Conservation (phyloP, 1,139 yeast genomes). For the Scheffersomyces titani region DNA sequence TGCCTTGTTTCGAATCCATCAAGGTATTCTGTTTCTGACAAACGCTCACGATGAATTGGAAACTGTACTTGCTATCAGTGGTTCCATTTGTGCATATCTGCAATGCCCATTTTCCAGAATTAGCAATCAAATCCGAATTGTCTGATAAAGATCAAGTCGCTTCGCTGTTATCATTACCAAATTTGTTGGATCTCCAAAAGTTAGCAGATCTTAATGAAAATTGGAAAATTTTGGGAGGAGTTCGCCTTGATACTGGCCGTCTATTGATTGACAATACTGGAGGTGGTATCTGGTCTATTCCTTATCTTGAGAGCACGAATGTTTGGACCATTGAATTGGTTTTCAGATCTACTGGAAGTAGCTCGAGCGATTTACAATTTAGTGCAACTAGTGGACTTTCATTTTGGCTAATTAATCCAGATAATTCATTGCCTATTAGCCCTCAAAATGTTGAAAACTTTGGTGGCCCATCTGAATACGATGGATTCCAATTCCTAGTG, state of each 20-base stretch:
- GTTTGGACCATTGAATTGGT: constrained; percentile 65
- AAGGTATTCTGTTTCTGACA: neutral
- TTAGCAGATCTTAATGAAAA: constrained; percentile 22
- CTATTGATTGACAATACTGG: constrained; percentile 35
- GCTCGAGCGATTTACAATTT: constrained; percentile 25
- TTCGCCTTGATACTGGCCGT: constrained; percentile 41
- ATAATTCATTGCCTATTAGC: constrained; percentile 23
- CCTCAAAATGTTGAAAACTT: constrained; percentile 23
- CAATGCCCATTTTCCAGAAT: neutral
- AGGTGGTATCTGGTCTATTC: constrained; percentile 49
- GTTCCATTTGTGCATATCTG: neutral
- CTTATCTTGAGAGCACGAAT: constrained; percentile 29
- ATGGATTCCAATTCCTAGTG: constrained; percentile 61
- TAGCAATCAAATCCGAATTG: neutral
- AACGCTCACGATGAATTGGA: neutral
- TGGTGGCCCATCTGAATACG: constrained; percentile 56
- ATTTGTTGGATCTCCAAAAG: constrained; percentile 25
- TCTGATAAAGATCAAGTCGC: neutral
- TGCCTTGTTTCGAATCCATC: neutral
- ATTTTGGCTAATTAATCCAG: constrained; percentile 46
- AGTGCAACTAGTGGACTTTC: constrained; percentile 47
- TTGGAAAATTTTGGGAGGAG: constrained; percentile 32
- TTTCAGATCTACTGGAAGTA: constrained; percentile 56
- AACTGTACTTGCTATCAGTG: neutral
- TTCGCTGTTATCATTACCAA: constrained; percentile 29